A percentile compares a stretch with the other conserved stretches of the same genome.
Evolutionary conservation across 2,329 filamentous ascomycete genomes (phyloP).

Genomic region (Mariannaea elegans): DNA sequence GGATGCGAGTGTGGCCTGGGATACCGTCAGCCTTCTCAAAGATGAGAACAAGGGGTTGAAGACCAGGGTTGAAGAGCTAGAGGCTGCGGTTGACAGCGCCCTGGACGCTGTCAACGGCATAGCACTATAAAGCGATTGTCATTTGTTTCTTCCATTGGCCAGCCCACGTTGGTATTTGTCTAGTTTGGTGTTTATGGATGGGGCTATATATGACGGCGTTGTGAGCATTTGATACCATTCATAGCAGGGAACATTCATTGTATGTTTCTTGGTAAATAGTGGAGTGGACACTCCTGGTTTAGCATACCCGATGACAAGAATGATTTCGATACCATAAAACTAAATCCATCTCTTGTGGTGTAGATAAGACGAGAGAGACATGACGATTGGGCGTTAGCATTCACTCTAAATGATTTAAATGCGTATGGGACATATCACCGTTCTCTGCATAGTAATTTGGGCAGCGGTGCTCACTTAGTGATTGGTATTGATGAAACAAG

Average conservation of each 20-base stretch:
- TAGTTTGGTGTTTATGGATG: conserved; percentile 30
- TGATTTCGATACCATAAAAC: neutral
- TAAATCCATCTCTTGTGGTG: neutral
- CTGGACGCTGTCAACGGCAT: conserved; percentile 68
- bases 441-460: too few species aligned
- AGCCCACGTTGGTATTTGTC: conserved; percentile 8
- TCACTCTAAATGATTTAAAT: too few species aligned
- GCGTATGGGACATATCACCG: too few species aligned
- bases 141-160: neutral
- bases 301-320: neutral
- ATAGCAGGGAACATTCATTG: conserved; percentile 29
- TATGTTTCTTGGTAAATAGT: conserved; percentile 27
- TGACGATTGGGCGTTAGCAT: too few species aligned
- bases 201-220: conserved; percentile 33
- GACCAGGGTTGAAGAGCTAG: conserved; percentile 65
- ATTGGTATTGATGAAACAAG: too few species aligned
- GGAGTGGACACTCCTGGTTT: conserved; percentile 21
- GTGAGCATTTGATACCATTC: conserved; percentile 41
- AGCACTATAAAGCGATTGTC: conserved; percentile 47
- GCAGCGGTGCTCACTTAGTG: too few species aligned
- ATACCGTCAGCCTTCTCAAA: conserved; percentile 68
- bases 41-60: conserved; percentile 72
- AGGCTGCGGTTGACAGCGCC: conserved; percentile 68
- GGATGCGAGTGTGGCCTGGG: conserved; percentile 69
- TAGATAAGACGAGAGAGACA: too few species aligned